Percentiles rank a stretch among this genome's conserved stretches.
Conservation (phyloP, 352 stramenopile genomes). For the Globisporangium spiculum region DNA sequence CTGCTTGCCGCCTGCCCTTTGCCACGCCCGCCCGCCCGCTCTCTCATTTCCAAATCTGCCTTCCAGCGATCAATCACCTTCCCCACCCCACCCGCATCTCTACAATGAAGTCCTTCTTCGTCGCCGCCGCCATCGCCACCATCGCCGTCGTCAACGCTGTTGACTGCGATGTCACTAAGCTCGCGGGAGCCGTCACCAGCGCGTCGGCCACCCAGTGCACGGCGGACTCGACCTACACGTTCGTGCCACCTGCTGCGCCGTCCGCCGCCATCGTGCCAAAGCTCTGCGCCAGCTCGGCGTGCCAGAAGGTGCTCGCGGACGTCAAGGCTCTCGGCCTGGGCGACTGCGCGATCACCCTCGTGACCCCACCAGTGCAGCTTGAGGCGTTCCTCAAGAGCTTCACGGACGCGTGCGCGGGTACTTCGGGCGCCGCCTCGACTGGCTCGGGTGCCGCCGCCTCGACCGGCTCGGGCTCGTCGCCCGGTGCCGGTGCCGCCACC, state of each 20-base stretch:
- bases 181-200: slow-evolving; percentile 21
- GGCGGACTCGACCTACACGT: slow-evolving; percentile 29
- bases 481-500: background rate
- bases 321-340: slow-evolving; percentile 24
- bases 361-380: background rate
- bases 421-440: no score
- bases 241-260: slow-evolving; percentile 23
- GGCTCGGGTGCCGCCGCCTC: background rate
- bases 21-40: background rate
- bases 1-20: background rate
- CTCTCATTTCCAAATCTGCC: slow-evolving; percentile 2
- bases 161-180: slow-evolving; percentile 23
- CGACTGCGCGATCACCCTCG: slow-evolving; percentile 9
- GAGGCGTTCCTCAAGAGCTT: background rate
- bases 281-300: slow-evolving; percentile 31
- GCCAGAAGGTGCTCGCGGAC: slow-evolving; percentile 28
- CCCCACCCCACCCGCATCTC: background rate
- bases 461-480: background rate
- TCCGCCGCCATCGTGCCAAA: slow-evolving; percentile 17
- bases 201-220: slow-evolving; percentile 23
- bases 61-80: slow-evolving; percentile 6
- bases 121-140: slow-evolving; percentile 18
- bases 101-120: slow-evolving; percentile 30
- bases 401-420: background rate
- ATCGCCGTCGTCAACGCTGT: slow-evolving; percentile 19